phyloP scores from a whole-genome alignment of 805 yeast genomes.

The Suhomyces canberraensis region DNA sequence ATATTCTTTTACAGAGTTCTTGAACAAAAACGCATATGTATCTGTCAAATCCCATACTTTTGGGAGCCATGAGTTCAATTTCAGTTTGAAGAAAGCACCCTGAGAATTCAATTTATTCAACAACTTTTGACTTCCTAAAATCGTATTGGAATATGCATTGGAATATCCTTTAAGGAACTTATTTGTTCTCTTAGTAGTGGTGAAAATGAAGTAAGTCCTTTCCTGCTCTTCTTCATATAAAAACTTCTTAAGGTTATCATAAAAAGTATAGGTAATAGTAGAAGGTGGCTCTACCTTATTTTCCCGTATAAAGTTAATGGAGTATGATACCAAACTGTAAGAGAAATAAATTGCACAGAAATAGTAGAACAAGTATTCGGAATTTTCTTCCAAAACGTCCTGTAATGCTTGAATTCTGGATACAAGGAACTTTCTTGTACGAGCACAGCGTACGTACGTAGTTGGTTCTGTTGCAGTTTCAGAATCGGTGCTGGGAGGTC shows the following conservation, averaged over 20 bases:
- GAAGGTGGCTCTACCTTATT: not conserved
- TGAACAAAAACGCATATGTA: not conserved
- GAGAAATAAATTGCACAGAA: constrained; percentile 5
- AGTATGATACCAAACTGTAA: not conserved
- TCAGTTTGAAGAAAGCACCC: too few relatives aligned
- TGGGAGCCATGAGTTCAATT: not conserved
- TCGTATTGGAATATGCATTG: not conserved
- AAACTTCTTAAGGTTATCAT: not conserved
- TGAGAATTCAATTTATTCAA: not conserved
- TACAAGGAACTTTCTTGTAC: not conserved
- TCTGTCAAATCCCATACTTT: not conserved
- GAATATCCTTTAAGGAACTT: not conserved
- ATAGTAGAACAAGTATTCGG: constrained; percentile 17
- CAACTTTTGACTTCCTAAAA: not conserved
- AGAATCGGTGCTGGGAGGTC: not conserved
- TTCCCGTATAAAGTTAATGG: not conserved
- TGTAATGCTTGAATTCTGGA: constrained; percentile 4
- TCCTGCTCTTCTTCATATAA: constrained; percentile 4
- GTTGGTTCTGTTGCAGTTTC: not conserved
- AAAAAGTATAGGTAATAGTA: not conserved
- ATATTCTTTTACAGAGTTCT: not conserved
- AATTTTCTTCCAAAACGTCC: constrained; percentile 12
- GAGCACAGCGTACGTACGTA: too few relatives aligned
- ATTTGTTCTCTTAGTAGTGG: constrained; percentile 5
- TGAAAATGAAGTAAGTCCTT: constrained; percentile 1